Evolutionary conservation across 306 rosid species (phyloP).

Genomic region (Sicyos edulis): DNA sequence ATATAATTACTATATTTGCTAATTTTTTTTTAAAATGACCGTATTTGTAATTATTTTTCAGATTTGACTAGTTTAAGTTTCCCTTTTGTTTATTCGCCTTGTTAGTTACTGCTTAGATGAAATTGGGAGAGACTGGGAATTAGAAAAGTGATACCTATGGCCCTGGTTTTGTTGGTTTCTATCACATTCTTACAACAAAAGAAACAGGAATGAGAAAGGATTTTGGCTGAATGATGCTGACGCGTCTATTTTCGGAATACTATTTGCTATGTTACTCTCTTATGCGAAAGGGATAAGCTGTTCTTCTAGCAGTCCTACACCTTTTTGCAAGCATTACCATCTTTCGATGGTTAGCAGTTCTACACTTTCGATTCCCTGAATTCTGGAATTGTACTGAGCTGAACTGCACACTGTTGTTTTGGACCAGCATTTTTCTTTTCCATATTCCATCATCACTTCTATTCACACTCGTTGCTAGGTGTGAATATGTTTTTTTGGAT

Average conservation of each 20-base stretch:
- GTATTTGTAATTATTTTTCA: too few relatives aligned
- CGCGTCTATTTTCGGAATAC: background rate
- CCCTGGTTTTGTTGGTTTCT: background rate
- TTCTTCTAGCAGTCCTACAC: background rate
- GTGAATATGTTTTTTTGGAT: background rate
- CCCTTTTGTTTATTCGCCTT: background rate
- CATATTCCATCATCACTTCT: background rate
- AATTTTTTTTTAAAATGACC: too few relatives aligned
- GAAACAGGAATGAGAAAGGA: too few relatives aligned
- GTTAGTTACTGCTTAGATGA: background rate
- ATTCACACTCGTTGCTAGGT: background rate
- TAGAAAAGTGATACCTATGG: background rate
- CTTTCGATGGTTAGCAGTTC: too few relatives aligned
- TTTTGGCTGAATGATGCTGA: too few relatives aligned
- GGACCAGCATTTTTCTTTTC: background rate
- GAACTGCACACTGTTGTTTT: conserved; percentile 3
- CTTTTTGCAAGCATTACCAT: too few relatives aligned
- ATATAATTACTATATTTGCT: too few relatives aligned
- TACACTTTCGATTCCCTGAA: background rate
- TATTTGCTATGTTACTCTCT: background rate
- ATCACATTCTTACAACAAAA: too few relatives aligned
- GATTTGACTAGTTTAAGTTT: too few relatives aligned
- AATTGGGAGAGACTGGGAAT: background rate
- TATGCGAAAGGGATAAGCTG: background rate
- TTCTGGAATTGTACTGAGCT: background rate